Conservation (phyloP, 768 basidiomycete genomes). For the Inosperma sp. region DNA sequence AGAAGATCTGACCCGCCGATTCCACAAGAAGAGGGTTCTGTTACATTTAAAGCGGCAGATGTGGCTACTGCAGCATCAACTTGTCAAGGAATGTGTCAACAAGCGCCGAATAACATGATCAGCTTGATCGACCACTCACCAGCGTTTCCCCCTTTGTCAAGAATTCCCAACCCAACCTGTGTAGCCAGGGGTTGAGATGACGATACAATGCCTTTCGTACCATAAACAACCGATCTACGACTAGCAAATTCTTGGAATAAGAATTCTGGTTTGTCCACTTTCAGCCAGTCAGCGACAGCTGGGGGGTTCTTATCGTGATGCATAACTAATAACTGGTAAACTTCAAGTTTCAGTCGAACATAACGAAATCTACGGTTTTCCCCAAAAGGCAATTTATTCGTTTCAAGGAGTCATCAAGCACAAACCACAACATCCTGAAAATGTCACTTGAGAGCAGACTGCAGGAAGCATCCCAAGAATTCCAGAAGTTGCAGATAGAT, state of each 20-base stretch:
- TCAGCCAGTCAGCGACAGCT: constrained; percentile 52
- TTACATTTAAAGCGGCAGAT: constrained; percentile 88
- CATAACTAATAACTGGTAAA: no score
- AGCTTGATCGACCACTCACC: constrained; percentile 41
- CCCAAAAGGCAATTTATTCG: no score
- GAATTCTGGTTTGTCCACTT: constrained; percentile 63
- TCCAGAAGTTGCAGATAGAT: constrained; percentile 77
- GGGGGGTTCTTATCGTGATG: no score
- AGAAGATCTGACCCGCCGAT: constrained; percentile 71
- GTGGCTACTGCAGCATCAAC: constrained; percentile 94
- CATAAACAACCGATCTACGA: constrained; percentile 81
- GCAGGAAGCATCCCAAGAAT: constrained; percentile 67
- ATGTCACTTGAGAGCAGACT: constrained; percentile 59
- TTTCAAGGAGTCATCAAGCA: no score
- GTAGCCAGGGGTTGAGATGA: constrained; percentile 89
- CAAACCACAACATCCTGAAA: constrained; percentile 13
- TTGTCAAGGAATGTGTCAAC: constrained; percentile 26
- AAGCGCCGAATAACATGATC: no score
- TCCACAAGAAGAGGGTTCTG: constrained; percentile 85
- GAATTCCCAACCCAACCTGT: constrained; percentile 87
- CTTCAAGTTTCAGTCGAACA: no score
- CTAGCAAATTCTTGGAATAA: constrained; percentile 72
- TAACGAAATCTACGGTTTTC: no score
- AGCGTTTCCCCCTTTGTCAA: constrained; percentile 93
- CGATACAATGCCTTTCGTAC: constrained; percentile 82